Conservation (phyloP, 139 green algal species). For the Mychonastes homosphaera region DNA sequence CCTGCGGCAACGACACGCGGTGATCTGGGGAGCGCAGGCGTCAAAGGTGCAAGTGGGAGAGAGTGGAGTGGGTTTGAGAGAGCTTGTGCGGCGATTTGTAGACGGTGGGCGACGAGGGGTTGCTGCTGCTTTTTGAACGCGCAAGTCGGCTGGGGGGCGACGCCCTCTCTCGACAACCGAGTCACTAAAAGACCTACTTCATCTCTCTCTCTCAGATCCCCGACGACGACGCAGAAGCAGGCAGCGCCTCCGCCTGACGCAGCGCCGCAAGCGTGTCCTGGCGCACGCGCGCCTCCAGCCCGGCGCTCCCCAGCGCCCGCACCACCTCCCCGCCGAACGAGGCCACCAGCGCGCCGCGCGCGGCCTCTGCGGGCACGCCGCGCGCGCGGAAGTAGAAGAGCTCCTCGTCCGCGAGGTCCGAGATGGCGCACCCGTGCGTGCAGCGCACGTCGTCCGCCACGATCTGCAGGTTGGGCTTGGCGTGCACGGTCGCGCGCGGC, state of each 20-base stretch:
- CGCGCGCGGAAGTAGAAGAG: slow-evolving; percentile 95
- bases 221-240: too few relatives aligned
- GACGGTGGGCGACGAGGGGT: too few relatives aligned
- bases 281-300: slow-evolving; percentile 11
- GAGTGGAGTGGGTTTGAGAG: too few relatives aligned
- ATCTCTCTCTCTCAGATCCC: too few relatives aligned
- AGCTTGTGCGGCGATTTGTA: too few relatives aligned
- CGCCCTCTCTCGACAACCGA: too few relatives aligned
- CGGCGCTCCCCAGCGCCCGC: slow-evolving; percentile 23
- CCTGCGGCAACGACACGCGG: too few relatives aligned
- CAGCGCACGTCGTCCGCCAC: slow-evolving; percentile 98
- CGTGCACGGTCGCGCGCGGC: slow-evolving; percentile 86
- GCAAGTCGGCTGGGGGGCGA: too few relatives aligned
- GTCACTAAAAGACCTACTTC: too few relatives aligned
- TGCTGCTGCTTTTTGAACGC: too few relatives aligned
- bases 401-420: slow-evolving; percentile 93
- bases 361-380: slow-evolving; percentile 59
- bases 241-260: slow-evolving; percentile 6
- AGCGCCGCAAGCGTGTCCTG: slow-evolving; percentile 9
- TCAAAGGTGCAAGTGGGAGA: too few relatives aligned
- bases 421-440: slow-evolving; percentile 93
- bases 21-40: too few relatives aligned
- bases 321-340: slow-evolving; percentile 83
- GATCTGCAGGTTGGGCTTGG: slow-evolving; percentile 98
- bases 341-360: slow-evolving; percentile 71